phyloP scores from a whole-genome alignment of 257 asterid genomes.

The Penstemon newberryi region DNA sequence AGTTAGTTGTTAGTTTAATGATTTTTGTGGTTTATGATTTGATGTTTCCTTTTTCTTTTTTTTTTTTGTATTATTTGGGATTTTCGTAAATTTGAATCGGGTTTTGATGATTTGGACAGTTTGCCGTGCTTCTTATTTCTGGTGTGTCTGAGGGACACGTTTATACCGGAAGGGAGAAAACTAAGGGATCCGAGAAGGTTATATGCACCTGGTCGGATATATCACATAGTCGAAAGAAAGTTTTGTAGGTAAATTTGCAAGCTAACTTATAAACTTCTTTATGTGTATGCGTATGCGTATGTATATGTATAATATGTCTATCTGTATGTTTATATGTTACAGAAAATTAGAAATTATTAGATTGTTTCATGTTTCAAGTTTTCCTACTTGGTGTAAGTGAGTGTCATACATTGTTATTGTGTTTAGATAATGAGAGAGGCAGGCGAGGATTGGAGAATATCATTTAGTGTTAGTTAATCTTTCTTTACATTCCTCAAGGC shows the following conservation, averaged over 20 bases:
- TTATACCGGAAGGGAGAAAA: constrained; percentile 91
- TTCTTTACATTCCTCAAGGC: not conserved
- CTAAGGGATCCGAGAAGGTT: constrained; percentile 90
- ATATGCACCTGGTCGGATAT: constrained; percentile 94
- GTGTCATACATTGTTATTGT: no score
- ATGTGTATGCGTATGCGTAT: no score
- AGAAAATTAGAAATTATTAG: no score
- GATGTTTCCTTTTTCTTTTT: not conserved
- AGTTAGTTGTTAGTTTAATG: constrained; percentile 33
- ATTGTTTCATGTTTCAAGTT: no score
- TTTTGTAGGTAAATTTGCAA: constrained; percentile 72
- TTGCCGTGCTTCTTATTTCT: constrained; percentile 91
- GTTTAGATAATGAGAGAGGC: no score
- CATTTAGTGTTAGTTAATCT: not conserved
- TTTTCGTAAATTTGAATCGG: constrained; percentile 46
- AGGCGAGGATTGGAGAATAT: not conserved
- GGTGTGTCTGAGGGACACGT: constrained; percentile 92
- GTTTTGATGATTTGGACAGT: constrained; percentile 77
- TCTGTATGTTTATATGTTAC: no score
- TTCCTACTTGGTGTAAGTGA: no score
- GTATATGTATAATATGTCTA: no score
- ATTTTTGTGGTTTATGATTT: constrained; percentile 17
- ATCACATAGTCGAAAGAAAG: constrained; percentile 89
- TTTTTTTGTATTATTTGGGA: constrained; percentile 31
- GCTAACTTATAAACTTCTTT: no score